Evolutionary conservation across 2,329 filamentous ascomycete genomes (phyloP).

Genomic region (Aspergillus texensis): DNA sequence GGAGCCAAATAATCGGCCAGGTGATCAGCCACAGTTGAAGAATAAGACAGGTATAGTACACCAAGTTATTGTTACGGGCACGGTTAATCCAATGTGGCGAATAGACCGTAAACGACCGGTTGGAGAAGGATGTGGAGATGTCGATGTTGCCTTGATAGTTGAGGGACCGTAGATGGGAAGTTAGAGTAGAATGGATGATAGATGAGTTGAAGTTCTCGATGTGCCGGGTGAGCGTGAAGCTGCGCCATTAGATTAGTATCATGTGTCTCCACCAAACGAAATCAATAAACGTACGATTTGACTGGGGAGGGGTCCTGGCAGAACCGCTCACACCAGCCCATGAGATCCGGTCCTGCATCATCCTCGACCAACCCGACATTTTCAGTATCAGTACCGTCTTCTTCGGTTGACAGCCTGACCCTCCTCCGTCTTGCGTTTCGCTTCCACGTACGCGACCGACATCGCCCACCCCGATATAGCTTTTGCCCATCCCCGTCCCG

Average conservation of each 20-base stretch:
- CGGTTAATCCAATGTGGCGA: slow-evolving; percentile 44
- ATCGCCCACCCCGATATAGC: slow-evolving; percentile 30
- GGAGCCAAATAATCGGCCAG: slow-evolving; percentile 41
- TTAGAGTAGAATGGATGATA: slow-evolving; percentile 31
- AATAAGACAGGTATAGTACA: slow-evolving; percentile 40
- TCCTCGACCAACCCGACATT: not conserved
- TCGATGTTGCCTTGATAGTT: slow-evolving; percentile 40
- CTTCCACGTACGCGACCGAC: slow-evolving; percentile 7
- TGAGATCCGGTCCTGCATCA: slow-evolving; percentile 15
- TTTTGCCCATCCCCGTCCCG: slow-evolving; percentile 26
- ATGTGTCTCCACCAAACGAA: not conserved
- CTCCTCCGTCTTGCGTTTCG: slow-evolving; percentile 13
- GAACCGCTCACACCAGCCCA: slow-evolving; percentile 41
- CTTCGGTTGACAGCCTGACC: not conserved
- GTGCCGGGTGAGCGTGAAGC: slow-evolving; percentile 35
- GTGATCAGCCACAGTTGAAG: slow-evolving; percentile 44
- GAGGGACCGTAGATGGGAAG: slow-evolving; percentile 40
- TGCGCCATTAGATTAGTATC: slow-evolving; percentile 9
- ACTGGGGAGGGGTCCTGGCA: slow-evolving; percentile 37
- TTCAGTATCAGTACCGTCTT: slow-evolving; percentile 1
- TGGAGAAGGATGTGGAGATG: slow-evolving; percentile 26
- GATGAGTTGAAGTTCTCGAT: slow-evolving; percentile 33
- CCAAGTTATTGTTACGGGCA: slow-evolving; percentile 34
- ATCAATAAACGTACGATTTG: slow-evolving; percentile 36
- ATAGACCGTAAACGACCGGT: slow-evolving; percentile 38